These are phyloP conservation scores for Bipolaris victoriae DNA, from an alignment of 2,329 filamentous ascomycete genomes.

Conservation along the genomic window DNA sequence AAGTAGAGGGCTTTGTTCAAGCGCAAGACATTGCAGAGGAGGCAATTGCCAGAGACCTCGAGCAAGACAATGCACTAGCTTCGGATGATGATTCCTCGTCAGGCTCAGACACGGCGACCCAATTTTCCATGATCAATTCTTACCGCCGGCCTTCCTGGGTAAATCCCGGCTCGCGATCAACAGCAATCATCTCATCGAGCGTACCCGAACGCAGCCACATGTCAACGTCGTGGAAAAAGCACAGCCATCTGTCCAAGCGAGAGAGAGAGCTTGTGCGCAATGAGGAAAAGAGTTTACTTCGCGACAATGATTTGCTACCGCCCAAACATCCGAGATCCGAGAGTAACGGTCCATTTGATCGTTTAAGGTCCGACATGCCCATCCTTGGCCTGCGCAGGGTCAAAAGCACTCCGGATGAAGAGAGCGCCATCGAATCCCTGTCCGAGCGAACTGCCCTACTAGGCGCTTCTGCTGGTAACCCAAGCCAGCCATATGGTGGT, in stretches of 20 bases:
- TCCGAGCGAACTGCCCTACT: slow-evolving; percentile 59
- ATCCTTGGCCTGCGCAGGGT: slow-evolving; percentile 39
- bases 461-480: slow-evolving; percentile 44
- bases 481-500: slow-evolving; percentile 52
- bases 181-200: slow-evolving; percentile 69
- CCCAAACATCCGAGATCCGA: slow-evolving; percentile 56
- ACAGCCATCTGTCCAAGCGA: slow-evolving; percentile 56
- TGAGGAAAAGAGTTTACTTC: slow-evolving; percentile 64
- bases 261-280: slow-evolving; percentile 61
- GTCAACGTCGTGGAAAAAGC: slow-evolving; percentile 34
- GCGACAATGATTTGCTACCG: slow-evolving; percentile 65
- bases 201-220: slow-evolving; percentile 47
- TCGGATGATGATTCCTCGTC: slow-evolving; percentile 56
- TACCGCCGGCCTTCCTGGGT: slow-evolving; percentile 82
- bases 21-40: slow-evolving; percentile 47
- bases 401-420: slow-evolving; percentile 41
- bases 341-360: slow-evolving; percentile 37
- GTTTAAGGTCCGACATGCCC: slow-evolving; percentile 38
- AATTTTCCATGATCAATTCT: slow-evolving; percentile 62
- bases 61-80: slow-evolving; percentile 60
- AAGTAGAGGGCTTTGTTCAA: slow-evolving; percentile 39
- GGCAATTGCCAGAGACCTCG: slow-evolving; percentile 47
- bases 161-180: slow-evolving; percentile 72
- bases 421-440: slow-evolving; percentile 28
- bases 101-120: slow-evolving; percentile 55